These are phyloP conservation scores for Deakozyma indianensis DNA, from an alignment of 805 yeast species.

Conservation along the genomic window DNA sequence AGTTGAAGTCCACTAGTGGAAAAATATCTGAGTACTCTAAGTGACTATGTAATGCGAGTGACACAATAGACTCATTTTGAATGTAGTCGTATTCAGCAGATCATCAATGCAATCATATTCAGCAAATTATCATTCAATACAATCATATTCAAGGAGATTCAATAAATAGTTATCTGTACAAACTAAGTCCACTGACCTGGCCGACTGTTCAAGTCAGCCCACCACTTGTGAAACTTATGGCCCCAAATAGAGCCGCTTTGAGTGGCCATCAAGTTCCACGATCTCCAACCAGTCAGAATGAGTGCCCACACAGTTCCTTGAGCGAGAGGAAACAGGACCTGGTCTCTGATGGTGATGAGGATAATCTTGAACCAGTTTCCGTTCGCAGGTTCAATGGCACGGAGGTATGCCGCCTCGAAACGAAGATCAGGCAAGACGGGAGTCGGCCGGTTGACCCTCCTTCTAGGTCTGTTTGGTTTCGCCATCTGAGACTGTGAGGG, in stretches of 20 bases:
- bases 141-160: no score
- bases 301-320: conserved; percentile 24
- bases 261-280: conserved; percentile 5
- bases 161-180: no score
- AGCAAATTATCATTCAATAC: no score
- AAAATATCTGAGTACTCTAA: no score
- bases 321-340: conserved; percentile 18
- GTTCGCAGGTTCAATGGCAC: conserved; percentile 19
- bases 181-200: conserved; percentile 1
- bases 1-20: no score
- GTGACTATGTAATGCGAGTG: no score
- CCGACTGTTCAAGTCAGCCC: conserved; percentile 1
- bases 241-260: conserved; percentile 9
- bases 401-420: conserved; percentile 17
- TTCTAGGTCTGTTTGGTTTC: no score
- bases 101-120: no score
- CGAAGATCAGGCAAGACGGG: conserved; percentile 14
- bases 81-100: no score
- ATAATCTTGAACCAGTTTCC: conserved; percentile 14
- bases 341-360: conserved; percentile 19
- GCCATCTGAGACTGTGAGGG: no score
- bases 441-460: no score
- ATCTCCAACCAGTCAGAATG: conserved; percentile 12
- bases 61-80: no score
- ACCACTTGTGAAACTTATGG: conserved; percentile 6